Percentiles rank a stretch among this genome's conserved stretches.
Evolutionary conservation across 1,284 basidiomycete species (phyloP).

Genomic region (Ustilago shanxiensis): DNA sequence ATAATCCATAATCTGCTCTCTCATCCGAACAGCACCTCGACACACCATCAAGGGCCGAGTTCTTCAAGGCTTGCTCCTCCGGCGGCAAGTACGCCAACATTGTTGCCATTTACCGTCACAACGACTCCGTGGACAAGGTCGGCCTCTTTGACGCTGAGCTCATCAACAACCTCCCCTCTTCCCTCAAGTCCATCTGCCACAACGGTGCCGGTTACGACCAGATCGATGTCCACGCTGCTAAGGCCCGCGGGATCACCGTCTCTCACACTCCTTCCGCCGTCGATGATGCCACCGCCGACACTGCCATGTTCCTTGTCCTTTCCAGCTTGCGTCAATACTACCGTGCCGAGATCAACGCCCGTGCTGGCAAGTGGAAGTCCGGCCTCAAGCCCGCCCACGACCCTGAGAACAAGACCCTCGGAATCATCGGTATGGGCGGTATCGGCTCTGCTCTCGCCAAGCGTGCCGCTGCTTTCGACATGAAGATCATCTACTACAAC

Average conservation of each 20-base stretch:
- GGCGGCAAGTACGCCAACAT: slow-evolving; percentile 76
- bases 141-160: slow-evolving; percentile 63
- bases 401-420: slow-evolving; percentile 59
- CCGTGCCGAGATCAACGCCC: slow-evolving; percentile 54
- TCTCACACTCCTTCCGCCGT: slow-evolving; percentile 65
- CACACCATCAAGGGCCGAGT: slow-evolving; percentile 41
- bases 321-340: slow-evolving; percentile 61
- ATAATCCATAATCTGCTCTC: not conserved
- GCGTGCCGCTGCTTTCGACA: slow-evolving; percentile 62
- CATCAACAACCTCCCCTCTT: slow-evolving; percentile 47
- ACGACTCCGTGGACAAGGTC: slow-evolving; percentile 70
- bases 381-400: slow-evolving; percentile 58
- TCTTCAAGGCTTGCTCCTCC: slow-evolving; percentile 44
- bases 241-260: slow-evolving; percentile 53
- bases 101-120: slow-evolving; percentile 84
- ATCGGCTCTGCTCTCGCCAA: slow-evolving; percentile 63
- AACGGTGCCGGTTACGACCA: slow-evolving; percentile 68
- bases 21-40: slow-evolving; percentile 35
- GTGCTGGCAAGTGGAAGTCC: slow-evolving; percentile 55
- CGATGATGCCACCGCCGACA: slow-evolving; percentile 64
- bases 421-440: slow-evolving; percentile 65
- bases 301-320: slow-evolving; percentile 65
- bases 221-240: slow-evolving; percentile 62
- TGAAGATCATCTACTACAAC: slow-evolving; percentile 67
- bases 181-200: slow-evolving; percentile 63